Evolutionary conservation across 2,329 filamentous ascomycete genomes (phyloP).

Genomic region (Zarea fungicola): DNA sequence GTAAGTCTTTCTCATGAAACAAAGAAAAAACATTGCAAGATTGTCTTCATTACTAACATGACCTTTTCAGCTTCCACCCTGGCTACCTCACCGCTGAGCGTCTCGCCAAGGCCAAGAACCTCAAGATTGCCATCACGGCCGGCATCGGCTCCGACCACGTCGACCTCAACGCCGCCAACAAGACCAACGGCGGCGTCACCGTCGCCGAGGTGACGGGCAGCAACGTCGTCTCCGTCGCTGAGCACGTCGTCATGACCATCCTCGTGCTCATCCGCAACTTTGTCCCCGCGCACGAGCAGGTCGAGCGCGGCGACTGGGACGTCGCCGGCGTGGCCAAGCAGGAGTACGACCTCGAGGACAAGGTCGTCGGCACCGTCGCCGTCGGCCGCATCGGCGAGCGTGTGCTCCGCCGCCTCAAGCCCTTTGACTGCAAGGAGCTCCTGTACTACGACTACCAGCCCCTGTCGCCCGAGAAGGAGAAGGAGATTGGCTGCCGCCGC

Average conservation of each 20-base stretch:
- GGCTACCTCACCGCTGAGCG: constrained; percentile 96
- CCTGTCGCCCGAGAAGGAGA: constrained; percentile 75
- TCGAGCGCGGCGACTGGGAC: constrained; percentile 85
- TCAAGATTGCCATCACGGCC: constrained; percentile 94
- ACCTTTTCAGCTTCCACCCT: constrained; percentile 74
- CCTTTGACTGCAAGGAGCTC: constrained; percentile 99
- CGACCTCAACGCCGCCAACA: constrained; percentile 94
- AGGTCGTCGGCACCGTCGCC: constrained; percentile 95
- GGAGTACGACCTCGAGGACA: constrained; percentile 95
- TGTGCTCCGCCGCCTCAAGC: constrained; percentile 89
- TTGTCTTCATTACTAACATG: neutral
- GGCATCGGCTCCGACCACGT: constrained; percentile 99
- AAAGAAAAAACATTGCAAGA: no score
- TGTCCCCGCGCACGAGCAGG: constrained; percentile 92
- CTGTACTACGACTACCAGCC: constrained; percentile 99
- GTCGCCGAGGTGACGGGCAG: constrained; percentile 97
- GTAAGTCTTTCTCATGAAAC: no score
- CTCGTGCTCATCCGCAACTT: constrained; percentile 96
- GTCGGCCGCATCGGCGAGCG: constrained; percentile 98
- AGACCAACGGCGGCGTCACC: constrained; percentile 94
- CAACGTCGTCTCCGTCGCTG: constrained; percentile 97
- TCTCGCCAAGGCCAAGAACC: constrained; percentile 95
- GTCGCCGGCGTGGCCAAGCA: constrained; percentile 96
- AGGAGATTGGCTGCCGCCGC: constrained; percentile 90
- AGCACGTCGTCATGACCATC: constrained; percentile 99